Conservation (phyloP, 805 yeast species). For the Torulaspora gathmanii region DNA sequence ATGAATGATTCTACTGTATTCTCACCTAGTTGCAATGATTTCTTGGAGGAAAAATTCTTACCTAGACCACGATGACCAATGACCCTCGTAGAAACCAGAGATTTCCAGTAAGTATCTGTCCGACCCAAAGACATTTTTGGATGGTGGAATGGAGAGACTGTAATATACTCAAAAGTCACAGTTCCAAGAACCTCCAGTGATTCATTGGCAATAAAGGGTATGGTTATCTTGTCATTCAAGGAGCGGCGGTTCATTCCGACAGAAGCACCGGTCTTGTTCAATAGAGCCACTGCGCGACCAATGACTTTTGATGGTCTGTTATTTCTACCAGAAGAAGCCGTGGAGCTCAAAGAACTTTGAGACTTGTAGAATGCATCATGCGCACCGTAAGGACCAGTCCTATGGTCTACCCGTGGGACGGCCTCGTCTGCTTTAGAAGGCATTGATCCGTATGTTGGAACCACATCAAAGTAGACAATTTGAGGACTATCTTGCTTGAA, state of each 20-base stretch:
- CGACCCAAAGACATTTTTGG: slow-evolving; percentile 22
- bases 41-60: slow-evolving; percentile 66
- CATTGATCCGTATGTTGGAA: slow-evolving; percentile 73
- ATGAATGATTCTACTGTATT: slow-evolving; percentile 92
- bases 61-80: slow-evolving; percentile 97
- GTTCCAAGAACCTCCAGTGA: slow-evolving; percentile 74
- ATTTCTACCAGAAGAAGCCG: background rate
- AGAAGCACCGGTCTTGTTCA: slow-evolving; percentile 55
- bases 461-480: slow-evolving; percentile 71
- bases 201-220: slow-evolving; percentile 71
- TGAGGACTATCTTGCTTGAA: slow-evolving; percentile 49
- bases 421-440: slow-evolving; percentile 1
- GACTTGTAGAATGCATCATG: slow-evolving; percentile 2
- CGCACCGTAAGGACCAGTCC: background rate
- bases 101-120: slow-evolving; percentile 81
- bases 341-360: slow-evolving; percentile 8
- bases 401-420: background rate
- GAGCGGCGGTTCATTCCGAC: slow-evolving; percentile 68
- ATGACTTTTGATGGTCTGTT: slow-evolving; percentile 41
- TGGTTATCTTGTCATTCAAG: slow-evolving; percentile 56
- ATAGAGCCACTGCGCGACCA: slow-evolving; percentile 80
- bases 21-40: slow-evolving; percentile 87
- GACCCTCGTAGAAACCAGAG: slow-evolving; percentile 79
- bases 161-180: slow-evolving; percentile 67
- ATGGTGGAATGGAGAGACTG: slow-evolving; percentile 60